Percentiles rank a stretch among this genome's conserved stretches.
Conservation (phyloP, 108 stramenopile species). For the Skeletonema potamos region DNA sequence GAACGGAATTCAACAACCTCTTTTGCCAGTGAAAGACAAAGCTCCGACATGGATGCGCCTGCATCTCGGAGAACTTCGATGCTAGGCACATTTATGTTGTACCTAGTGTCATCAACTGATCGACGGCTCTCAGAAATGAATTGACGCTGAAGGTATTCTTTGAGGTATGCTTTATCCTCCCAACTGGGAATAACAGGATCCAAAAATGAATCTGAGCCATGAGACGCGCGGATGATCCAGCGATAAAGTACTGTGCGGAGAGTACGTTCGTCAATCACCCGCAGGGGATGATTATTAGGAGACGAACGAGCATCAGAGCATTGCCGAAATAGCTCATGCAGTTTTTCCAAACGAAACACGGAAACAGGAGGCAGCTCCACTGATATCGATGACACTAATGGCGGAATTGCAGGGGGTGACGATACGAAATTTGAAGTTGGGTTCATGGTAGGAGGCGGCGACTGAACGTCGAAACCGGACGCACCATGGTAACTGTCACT, state of each 20-base stretch:
- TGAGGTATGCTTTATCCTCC: slow-evolving; percentile 65
- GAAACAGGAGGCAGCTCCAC: slow-evolving; percentile 53
- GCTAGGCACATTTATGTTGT: slow-evolving; percentile 44
- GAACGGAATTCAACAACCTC: slow-evolving; percentile 57
- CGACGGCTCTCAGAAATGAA: slow-evolving; percentile 79
- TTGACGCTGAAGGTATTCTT: slow-evolving; percentile 79
- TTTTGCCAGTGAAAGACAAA: slow-evolving; percentile 71
- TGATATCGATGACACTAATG: slow-evolving; percentile 19
- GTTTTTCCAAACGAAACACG: slow-evolving; percentile 71
- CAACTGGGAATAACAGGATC: slow-evolving; percentile 88
- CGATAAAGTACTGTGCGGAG: slow-evolving; percentile 72
- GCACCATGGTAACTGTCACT: slow-evolving; percentile 7
- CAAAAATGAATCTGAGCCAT: slow-evolving; percentile 58
- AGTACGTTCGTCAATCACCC: slow-evolving; percentile 50
- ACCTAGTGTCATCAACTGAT: slow-evolving; percentile 27
- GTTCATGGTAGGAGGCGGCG: slow-evolving; percentile 10
- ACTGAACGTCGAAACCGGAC: slow-evolving; percentile 24
- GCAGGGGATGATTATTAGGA: slow-evolving; percentile 40
- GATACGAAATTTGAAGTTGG: not conserved
- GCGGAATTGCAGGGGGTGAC: not conserved
- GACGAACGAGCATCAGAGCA: slow-evolving; percentile 52
- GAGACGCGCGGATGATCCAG: slow-evolving; percentile 85
- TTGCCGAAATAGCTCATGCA: slow-evolving; percentile 65
- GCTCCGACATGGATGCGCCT: slow-evolving; percentile 61
- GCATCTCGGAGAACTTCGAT: slow-evolving; percentile 83